phyloP scores from a whole-genome alignment of 2,329 filamentous ascomycete species.

The Thielaviopsis populi region DNA sequence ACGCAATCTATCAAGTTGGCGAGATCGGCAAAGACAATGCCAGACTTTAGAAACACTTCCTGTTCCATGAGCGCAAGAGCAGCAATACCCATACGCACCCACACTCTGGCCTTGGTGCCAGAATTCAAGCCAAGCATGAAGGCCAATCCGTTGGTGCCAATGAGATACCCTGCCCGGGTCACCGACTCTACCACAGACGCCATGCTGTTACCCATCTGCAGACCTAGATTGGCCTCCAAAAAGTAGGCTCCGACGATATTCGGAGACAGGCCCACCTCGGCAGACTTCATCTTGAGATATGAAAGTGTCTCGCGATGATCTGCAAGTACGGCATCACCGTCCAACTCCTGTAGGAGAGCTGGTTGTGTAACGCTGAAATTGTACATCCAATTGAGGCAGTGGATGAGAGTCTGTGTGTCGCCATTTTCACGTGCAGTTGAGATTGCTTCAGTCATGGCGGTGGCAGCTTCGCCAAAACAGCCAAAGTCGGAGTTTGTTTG shows the following conservation, averaged over 20 bases:
- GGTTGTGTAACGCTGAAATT: conserved; percentile 84
- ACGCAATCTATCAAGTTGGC: conserved; percentile 55
- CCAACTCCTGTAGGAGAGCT: conserved; percentile 52
- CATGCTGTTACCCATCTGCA: conserved; percentile 56
- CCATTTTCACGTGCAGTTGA: conserved; percentile 88
- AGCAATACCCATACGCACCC: conserved; percentile 49
- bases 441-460: conserved; percentile 88
- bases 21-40: conserved; percentile 36
- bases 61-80: conserved; percentile 40
- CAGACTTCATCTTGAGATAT: conserved; percentile 74
- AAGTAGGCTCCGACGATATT: conserved; percentile 70
- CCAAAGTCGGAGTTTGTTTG: conserved; percentile 93
- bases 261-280: conserved; percentile 72
- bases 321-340: conserved; percentile 58
- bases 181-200: conserved; percentile 30
- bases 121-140: conserved; percentile 1
- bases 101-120: conserved; percentile 28
- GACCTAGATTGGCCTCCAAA: conserved; percentile 67
- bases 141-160: conserved; percentile 4
- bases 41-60: conserved; percentile 55
- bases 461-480: conserved; percentile 75
- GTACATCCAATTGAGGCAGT: conserved; percentile 88
- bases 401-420: conserved; percentile 85
- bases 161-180: conserved; percentile 17
- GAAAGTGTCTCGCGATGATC: conserved; percentile 67